phyloP scores from a whole-genome alignment of 441 rosid species.

The Geranium incanum region DNA sequence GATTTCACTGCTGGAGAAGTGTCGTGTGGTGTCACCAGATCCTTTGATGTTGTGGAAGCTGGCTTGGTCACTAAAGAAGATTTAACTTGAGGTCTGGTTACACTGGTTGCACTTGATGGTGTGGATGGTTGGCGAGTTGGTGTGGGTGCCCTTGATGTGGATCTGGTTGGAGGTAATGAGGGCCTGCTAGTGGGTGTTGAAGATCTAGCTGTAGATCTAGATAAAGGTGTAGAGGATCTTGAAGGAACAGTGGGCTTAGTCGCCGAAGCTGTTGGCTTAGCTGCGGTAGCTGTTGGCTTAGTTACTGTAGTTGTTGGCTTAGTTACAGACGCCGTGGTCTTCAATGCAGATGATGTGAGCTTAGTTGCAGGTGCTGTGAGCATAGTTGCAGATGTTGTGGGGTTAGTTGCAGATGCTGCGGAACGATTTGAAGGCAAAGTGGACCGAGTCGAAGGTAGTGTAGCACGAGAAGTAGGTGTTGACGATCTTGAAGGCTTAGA shows the following conservation, averaged over 20 bases:
- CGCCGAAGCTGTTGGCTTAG: conserved; percentile 43
- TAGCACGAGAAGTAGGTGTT: not conserved
- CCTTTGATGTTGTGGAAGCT: not conserved
- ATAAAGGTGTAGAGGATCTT: not conserved
- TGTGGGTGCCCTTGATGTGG: not conserved
- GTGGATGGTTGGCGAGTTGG: not conserved
- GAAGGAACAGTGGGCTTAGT: conserved; percentile 5
- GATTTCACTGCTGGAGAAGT: not conserved
- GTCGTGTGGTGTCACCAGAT: not conserved
- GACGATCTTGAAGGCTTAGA: not conserved
- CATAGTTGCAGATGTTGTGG: conserved; percentile 16
- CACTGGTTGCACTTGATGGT: not conserved
- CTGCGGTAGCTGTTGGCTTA: not conserved
- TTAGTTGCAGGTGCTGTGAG: conserved; percentile 20
- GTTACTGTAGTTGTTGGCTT: conserved; percentile 17
- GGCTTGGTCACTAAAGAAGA: not conserved
- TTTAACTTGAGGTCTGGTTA: not conserved
- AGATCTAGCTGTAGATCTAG: not conserved
- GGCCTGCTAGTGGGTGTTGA: not conserved
- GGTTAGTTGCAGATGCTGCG: too few species aligned
- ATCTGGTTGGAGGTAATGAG: not conserved
- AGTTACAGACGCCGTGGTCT: not conserved
- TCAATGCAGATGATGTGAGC: too few species aligned
- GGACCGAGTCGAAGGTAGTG: not conserved
- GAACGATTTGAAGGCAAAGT: too few species aligned